Evolutionary conservation across 2,329 filamentous ascomycete species (phyloP).

Genomic region (Fulvia fulva): DNA sequence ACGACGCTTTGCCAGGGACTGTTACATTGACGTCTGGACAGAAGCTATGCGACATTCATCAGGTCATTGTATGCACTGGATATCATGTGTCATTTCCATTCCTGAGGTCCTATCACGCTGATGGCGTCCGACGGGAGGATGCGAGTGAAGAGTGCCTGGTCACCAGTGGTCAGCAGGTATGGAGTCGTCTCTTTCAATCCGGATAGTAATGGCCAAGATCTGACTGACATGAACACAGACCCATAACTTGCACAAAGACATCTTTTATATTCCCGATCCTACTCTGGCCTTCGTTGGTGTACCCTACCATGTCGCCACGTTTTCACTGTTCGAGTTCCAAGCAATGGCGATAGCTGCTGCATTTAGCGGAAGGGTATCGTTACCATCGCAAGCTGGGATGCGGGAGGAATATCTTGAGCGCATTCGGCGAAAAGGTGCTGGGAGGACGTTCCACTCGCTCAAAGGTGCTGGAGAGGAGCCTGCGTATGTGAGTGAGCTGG

Average conservation of each 20-base stretch:
- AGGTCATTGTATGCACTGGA: conserved; percentile 63
- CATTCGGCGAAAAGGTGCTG: conserved; percentile 38
- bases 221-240: conserved; percentile 36
- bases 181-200: background rate
- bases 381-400: conserved; percentile 48
- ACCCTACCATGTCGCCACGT: conserved; percentile 63
- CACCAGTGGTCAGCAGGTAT: conserved; percentile 50
- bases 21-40: conserved; percentile 53
- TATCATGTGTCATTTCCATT: conserved; percentile 67
- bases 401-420: conserved; percentile 38
- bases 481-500: conserved; percentile 39
- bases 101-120: conserved; percentile 49
- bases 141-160: conserved; percentile 56
- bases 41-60: conserved; percentile 54
- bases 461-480: conserved; percentile 34
- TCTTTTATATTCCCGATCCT: conserved; percentile 67
- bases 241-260: conserved; percentile 67
- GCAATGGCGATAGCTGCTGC: conserved; percentile 58
- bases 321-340: conserved; percentile 68
- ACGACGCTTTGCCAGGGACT: conserved; percentile 46
- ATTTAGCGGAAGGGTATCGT: conserved; percentile 46
- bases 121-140: conserved; percentile 41
- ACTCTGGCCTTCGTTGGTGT: conserved; percentile 54
- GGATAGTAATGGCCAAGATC: conserved; percentile 25
- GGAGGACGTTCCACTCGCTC: conserved; percentile 45